A percentile compares a stretch with the other conserved stretches of the same genome.
These are phyloP conservation scores for Cordia subcordata DNA, from an alignment of 257 asterid species.

Conservation along the genomic window DNA sequence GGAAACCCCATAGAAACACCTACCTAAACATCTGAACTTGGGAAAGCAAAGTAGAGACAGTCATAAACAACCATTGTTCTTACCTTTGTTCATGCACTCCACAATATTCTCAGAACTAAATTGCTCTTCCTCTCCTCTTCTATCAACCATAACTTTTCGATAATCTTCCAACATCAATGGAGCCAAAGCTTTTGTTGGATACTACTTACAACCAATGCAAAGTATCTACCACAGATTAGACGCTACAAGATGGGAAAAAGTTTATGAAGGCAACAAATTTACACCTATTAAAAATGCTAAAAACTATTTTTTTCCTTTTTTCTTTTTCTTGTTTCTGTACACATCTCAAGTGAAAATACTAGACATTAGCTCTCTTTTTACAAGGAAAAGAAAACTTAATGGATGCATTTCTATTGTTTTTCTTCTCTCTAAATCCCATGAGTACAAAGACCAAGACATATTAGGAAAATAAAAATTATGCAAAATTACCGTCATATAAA, in stretches of 20 bases:
- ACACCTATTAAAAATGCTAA: too few species aligned
- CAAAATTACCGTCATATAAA: constrained; percentile 86
- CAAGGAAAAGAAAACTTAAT: neutral
- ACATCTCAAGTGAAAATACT: too few species aligned
- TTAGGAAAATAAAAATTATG: neutral
- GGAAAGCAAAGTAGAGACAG: too few species aligned
- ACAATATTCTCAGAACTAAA: constrained; percentile 64
- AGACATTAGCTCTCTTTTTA: too few species aligned
- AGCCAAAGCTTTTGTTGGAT: constrained; percentile 94
- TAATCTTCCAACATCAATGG: constrained; percentile 87
- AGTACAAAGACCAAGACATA: neutral
- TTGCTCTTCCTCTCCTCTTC: constrained; percentile 77
- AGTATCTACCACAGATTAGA: constrained; percentile 6
- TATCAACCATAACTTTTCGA: constrained; percentile 78
- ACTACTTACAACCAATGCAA: constrained; percentile 32
- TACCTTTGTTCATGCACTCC: constrained; percentile 85
- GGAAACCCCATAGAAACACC: too few species aligned
- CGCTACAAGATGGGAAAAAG: neutral
- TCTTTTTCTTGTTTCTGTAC: too few species aligned
- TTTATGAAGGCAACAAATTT: too few species aligned
- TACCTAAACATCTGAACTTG: too few species aligned
- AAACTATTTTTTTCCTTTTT: too few species aligned
- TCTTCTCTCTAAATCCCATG: neutral
- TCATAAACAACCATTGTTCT: neutral
- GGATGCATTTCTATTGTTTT: neutral